A percentile compares a stretch with the other conserved stretches of the same genome.
These are phyloP conservation scores for Polychytrium aggregatum DNA, from an alignment of 192 early-diverging fungal species.

Conservation along the genomic window DNA sequence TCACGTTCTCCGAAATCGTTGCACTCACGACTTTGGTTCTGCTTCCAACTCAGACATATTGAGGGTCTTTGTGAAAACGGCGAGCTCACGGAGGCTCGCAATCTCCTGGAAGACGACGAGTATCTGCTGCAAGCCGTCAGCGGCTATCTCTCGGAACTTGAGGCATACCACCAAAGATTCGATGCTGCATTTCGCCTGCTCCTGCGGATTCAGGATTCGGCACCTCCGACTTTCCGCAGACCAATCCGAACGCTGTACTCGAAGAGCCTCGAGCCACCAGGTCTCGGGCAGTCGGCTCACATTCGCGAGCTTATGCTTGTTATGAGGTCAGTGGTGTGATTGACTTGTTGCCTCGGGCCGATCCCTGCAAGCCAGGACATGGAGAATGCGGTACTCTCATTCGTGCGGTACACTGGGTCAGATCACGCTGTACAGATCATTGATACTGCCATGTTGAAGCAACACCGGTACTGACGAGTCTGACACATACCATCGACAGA, in stretches of 20 bases:
- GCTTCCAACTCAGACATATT: slow-evolving; percentile 45
- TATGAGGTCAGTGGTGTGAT: no score
- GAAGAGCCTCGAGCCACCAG: slow-evolving; percentile 40
- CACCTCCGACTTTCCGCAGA: slow-evolving; percentile 29
- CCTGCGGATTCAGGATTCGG: slow-evolving; percentile 39
- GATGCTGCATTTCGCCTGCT: slow-evolving; percentile 47
- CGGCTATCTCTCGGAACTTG: slow-evolving; percentile 35
- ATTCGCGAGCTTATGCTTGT: slow-evolving; percentile 23
- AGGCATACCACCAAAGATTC: slow-evolving; percentile 47
- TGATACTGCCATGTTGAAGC: no score
- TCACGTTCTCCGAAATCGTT: no score
- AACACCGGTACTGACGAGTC: no score
- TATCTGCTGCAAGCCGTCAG: slow-evolving; percentile 35
- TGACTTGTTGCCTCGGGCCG: no score
- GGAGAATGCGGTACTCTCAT: no score
- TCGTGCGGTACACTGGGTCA: no score
- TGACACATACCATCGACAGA: no score
- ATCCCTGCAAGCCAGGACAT: no score
- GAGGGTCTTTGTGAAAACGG: slow-evolving; percentile 23
- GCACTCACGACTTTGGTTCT: no score
- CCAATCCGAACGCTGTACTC: slow-evolving; percentile 57
- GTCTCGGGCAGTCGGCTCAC: slow-evolving; percentile 18
- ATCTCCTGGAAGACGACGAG: slow-evolving; percentile 51
- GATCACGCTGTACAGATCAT: no score
- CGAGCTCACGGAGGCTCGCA: slow-evolving; percentile 25